Evolutionary conservation across 78 protist genomes (phyloP), one percentile per base, ranked within the genome.

Genomic region (Acrasis kona): DNA sequence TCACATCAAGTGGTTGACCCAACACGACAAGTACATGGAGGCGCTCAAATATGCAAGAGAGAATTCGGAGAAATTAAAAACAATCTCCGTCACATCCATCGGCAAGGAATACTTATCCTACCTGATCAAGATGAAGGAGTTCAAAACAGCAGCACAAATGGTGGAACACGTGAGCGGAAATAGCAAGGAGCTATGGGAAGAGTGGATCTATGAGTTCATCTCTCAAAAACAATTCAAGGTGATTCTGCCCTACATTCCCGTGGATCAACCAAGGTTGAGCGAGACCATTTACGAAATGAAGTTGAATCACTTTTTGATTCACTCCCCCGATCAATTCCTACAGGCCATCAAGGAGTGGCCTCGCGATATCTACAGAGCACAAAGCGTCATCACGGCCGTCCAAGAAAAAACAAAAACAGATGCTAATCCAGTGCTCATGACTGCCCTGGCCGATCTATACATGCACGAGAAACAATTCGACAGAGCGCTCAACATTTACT

Each of bases 1-100:
- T 50, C 94, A 82, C 76, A 30, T 92, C 27, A 31, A 72, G 2
- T 92, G 94, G 94, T 69, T 90, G 61, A 61, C 87, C 80, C 85
- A 85, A 19, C 78, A 76, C n/a, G 39, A 69, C 65, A 61, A 72
- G 29, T 89, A 70, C 31, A 87, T 79, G 30, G 89, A 83, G 30
- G 91, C 91, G n/a, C 68, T 87, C 35, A 36, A 64, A 19, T 72
- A 66, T 3, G 76, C 57, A 10, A 41, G 42, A 32, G 39, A 50
- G 27, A 3, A 64, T 27, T 39, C 37, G 74, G 34, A 67, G 12
- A 74, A 29, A 36, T 67, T 76, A 39, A 0, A 12, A 39, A 8
- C 2, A 28, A 78, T 76, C 69, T 85, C 3, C 32, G 61, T 32
- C 40, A 31, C 2, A 29, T 84, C 80, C 1, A 80, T 91, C 12